These are phyloP conservation scores for Dactylellina haptotyla DNA, from an alignment of 2,329 filamentous ascomycete genomes.

Conservation along the genomic window DNA sequence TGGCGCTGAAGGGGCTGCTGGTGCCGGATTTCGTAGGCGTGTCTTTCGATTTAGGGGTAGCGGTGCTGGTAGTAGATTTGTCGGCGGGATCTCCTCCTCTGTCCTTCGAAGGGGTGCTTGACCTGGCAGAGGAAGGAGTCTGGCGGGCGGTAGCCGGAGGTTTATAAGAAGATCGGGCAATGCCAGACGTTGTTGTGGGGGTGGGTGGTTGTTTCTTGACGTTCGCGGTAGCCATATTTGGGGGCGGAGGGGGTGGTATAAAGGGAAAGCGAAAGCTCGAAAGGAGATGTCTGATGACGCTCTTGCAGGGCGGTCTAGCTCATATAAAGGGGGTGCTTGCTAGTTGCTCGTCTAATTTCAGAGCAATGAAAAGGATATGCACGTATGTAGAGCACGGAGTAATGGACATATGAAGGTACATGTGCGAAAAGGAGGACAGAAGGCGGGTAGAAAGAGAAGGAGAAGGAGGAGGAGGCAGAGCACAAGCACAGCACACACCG, in stretches of 20 bases:
- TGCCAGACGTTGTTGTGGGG: slow-evolving; percentile 44
- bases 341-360: neutral
- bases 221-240: slow-evolving; percentile 53
- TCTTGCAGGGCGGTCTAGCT: slow-evolving; percentile 5
- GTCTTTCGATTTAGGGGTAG: slow-evolving; percentile 51
- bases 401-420: neutral
- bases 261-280: neutral
- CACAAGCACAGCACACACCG: neutral
- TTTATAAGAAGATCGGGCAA: slow-evolving; percentile 54
- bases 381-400: neutral
- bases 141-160: slow-evolving; percentile 37
- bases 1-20: slow-evolving; percentile 57
- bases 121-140: slow-evolving; percentile 26
- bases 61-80: slow-evolving; percentile 28
- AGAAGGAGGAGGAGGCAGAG: neutral
- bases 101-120: slow-evolving; percentile 48
- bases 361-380: neutral
- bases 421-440: neutral
- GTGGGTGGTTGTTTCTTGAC: slow-evolving; percentile 53
- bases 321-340: neutral
- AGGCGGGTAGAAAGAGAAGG: neutral
- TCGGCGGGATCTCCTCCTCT: slow-evolving; percentile 21
- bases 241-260: too few species aligned
- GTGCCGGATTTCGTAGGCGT: slow-evolving; percentile 45
- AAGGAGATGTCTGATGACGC: slow-evolving; percentile 14